A percentile compares a stretch with the other conserved stretches of the same genome.
Evolutionary conservation across 169 alveolate genomes (phyloP).

Genomic region (Plasmodium falciparum): DNA sequence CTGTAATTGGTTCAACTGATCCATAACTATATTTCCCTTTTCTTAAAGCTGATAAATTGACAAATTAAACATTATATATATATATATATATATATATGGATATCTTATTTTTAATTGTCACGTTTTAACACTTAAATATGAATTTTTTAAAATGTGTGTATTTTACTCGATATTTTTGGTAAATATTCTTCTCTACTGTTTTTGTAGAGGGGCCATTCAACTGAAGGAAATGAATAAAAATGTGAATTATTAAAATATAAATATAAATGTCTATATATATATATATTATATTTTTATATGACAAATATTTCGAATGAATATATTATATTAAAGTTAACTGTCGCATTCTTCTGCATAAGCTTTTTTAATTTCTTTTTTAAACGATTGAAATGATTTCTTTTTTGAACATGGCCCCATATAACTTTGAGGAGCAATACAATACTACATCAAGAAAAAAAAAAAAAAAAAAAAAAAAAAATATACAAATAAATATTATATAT

Average conservation of each 20-base stretch:
- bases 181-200: not conserved
- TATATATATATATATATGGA: not conserved
- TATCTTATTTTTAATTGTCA: not conserved
- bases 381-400: slow-evolving; percentile 42
- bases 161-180: slow-evolving; percentile 40
- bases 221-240: slow-evolving; percentile 22
- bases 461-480: not conserved
- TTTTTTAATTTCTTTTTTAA: slow-evolving; percentile 25
- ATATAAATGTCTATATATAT: too few species aligned
- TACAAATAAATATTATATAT: not conserved
- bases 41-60: slow-evolving; percentile 23
- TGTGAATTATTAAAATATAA: not conserved
- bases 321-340: slow-evolving; percentile 14
- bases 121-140: not conserved
- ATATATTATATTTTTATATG: too few species aligned
- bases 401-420: slow-evolving; percentile 62
- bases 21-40: slow-evolving; percentile 40
- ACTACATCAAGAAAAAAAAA: slow-evolving; percentile 9
- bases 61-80: not conserved
- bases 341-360: slow-evolving; percentile 73
- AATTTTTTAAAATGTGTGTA: not conserved
- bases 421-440: slow-evolving; percentile 55
- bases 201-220: slow-evolving; percentile 42
- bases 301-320: too few species aligned
- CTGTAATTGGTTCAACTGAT: slow-evolving; percentile 61